Conservation (phyloP, 2,329 filamentous ascomycete genomes). For the Alternaria panax region DNA sequence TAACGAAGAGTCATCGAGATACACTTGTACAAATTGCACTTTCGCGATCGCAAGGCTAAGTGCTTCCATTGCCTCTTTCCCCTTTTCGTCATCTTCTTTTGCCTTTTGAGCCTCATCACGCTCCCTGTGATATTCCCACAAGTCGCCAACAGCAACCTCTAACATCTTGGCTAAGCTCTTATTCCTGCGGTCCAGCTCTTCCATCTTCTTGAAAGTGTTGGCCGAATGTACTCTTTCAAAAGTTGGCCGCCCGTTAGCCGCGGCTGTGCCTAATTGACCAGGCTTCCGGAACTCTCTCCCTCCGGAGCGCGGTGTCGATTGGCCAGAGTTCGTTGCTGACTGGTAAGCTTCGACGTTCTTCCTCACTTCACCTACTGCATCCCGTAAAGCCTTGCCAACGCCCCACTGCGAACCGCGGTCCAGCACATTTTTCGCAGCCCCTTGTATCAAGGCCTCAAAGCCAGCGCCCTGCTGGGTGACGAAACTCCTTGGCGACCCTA, state of each 20-base stretch:
- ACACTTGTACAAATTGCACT: constrained; percentile 61
- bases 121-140: constrained; percentile 66
- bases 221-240: constrained; percentile 31
- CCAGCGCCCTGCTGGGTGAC: constrained; percentile 46
- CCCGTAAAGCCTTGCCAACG: constrained; percentile 81
- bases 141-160: constrained; percentile 68
- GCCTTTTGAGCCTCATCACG: constrained; percentile 53
- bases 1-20: constrained; percentile 56
- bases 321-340: constrained; percentile 35
- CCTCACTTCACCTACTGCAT: constrained; percentile 79
- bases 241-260: constrained; percentile 23
- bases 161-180: constrained; percentile 72
- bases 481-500: constrained; percentile 39
- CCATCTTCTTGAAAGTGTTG: constrained; percentile 40
- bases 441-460: constrained; percentile 76
- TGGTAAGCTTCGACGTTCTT: constrained; percentile 76
- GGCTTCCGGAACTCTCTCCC: constrained; percentile 47
- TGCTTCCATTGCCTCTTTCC: constrained; percentile 49
- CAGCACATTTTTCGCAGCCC: constrained; percentile 76
- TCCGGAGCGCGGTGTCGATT: constrained; percentile 43
- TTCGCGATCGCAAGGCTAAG: constrained; percentile 59
- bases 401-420: constrained; percentile 78
- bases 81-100: constrained; percentile 35
- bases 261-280: constrained; percentile 29
- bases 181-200: constrained; percentile 68